Conservation (phyloP, 495 filamentous ascomycete genomes). For the Chaetomium tenue region DNA sequence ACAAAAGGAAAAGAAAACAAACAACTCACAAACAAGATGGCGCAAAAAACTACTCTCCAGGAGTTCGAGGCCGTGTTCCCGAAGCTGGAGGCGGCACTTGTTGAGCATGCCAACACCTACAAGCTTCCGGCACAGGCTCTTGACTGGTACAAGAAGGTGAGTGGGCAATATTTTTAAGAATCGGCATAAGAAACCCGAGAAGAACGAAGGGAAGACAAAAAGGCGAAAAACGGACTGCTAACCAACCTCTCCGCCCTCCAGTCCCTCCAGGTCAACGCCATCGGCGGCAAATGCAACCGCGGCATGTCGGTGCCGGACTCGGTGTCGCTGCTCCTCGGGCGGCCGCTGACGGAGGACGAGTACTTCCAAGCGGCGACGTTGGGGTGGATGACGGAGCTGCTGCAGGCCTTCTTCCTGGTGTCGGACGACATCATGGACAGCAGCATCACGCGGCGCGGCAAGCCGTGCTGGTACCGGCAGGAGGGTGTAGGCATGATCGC, state of each 20-base stretch:
- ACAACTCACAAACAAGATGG: constrained; percentile 50
- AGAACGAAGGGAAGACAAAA: constrained; percentile 7
- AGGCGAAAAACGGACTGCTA: constrained; percentile 21
- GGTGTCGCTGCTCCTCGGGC: constrained; percentile 69
- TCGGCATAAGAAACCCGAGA: not conserved
- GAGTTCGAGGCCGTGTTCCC: constrained; percentile 91
- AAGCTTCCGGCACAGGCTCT: constrained; percentile 76
- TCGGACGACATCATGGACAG: constrained; percentile 98
- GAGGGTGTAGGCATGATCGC: constrained; percentile 87
- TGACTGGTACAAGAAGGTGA: constrained; percentile 84
- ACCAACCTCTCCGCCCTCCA: constrained; percentile 37
- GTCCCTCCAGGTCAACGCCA: constrained; percentile 77
- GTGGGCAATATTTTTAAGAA: constrained; percentile 14
- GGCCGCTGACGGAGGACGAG: constrained; percentile 70
- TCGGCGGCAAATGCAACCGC: constrained; percentile 97
- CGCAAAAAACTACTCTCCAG: constrained; percentile 64
- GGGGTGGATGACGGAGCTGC: constrained; percentile 95
- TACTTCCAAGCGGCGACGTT: constrained; percentile 81
- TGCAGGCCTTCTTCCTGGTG: constrained; percentile 98
- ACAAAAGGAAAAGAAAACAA: not conserved
- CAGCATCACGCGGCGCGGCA: constrained; percentile 86
- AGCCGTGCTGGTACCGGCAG: constrained; percentile 92
- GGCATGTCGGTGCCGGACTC: constrained; percentile 98
- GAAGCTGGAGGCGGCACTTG: constrained; percentile 70
- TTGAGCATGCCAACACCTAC: constrained; percentile 71